phyloP scores from a whole-genome alignment of 139 green algal species.

The Mesotaenium endlicherianum region DNA sequence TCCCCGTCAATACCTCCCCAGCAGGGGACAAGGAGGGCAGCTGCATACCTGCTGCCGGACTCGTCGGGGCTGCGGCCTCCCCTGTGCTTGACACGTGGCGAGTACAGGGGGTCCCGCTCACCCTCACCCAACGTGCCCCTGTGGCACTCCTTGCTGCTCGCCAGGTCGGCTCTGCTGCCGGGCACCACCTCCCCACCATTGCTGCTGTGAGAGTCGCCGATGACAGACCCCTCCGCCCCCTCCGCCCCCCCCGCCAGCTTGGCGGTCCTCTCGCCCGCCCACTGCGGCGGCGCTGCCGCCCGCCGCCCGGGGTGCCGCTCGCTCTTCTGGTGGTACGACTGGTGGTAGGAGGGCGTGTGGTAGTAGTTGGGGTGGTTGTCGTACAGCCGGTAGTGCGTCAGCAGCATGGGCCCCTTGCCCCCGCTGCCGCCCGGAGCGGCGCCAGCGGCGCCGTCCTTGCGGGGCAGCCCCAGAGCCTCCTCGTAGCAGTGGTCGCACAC shows the following conservation, averaged over 20 bases:
- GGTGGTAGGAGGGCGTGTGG: neutral
- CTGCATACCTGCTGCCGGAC: neutral
- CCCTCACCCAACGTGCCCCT: neutral
- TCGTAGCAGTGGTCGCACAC: slow-evolving; percentile 34
- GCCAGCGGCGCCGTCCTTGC: neutral
- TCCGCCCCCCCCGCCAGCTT: neutral
- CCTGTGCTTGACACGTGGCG: neutral
- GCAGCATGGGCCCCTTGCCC: neutral
- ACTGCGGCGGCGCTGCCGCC: neutral
- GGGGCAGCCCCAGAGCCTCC: slow-evolving; percentile 11
- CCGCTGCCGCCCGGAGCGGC: neutral
- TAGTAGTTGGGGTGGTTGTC: neutral
- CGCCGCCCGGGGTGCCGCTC: neutral
- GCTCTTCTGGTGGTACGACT: neutral
- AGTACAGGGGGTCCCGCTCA: neutral
- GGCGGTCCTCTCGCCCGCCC: neutral
- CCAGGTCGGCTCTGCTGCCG: no score
- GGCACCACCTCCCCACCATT: neutral
- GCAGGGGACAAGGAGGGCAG: no score
- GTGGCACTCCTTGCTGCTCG: no score
- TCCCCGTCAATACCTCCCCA: neutral
- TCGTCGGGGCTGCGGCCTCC: neutral
- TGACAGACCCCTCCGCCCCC: neutral
- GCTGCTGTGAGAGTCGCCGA: neutral
- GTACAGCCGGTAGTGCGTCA: neutral